Base-by-base conservation (phyloP, 352 stramenopile species). In the Globisporangium cystogenes region DNA sequence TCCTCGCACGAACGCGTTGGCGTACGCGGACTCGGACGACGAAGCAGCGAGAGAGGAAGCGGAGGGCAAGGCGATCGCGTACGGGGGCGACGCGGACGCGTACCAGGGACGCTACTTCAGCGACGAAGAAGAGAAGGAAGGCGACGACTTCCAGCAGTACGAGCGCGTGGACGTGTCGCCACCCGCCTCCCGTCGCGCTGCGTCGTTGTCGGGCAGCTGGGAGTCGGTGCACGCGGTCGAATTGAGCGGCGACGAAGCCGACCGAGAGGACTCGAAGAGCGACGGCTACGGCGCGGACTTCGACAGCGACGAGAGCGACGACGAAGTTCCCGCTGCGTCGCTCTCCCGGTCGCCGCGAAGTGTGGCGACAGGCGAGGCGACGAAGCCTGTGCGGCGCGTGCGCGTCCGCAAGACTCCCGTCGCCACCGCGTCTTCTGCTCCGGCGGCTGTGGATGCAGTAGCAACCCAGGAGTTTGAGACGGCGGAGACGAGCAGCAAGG, bases 261-360 rank as follows among this genome's bases (percentile, higher is more conserved):
- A 48, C 29, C 44, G 18, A 8, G 50, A 46, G 3, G 15, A 27
- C 10, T 55, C 52, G 14, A 64, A 67, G 31, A 72, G 59, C 31
- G 74, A 82, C n/a, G 80, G 75, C 1, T 88, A 89, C 46, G 70
- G 76, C 4, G 78, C 70, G 31, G 77, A 89, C 55, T 81, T 82
- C 50, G 81, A 89, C 42, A 88, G 75, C 43, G 61, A 80, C 7
- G 72, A 78, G 58, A 88, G 73, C 40, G 72, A 82, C 10, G 68
- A 76, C 26, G 72, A 80, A 14, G 16, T 14, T 26, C 7, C 37
- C 8, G 20, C 37, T 14, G 37, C 7, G 6, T 12, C 20, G 18
- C 12, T 18, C 8, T 43, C 47, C 44, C 42, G 41, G 24, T 16
- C n/a, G 21, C 20, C 35, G 31, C 53, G 43, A 48, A 42, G 20